phyloP scores from a whole-genome alignment of 768 basidiomycete genomes.

The Trametes sanguinea region DNA sequence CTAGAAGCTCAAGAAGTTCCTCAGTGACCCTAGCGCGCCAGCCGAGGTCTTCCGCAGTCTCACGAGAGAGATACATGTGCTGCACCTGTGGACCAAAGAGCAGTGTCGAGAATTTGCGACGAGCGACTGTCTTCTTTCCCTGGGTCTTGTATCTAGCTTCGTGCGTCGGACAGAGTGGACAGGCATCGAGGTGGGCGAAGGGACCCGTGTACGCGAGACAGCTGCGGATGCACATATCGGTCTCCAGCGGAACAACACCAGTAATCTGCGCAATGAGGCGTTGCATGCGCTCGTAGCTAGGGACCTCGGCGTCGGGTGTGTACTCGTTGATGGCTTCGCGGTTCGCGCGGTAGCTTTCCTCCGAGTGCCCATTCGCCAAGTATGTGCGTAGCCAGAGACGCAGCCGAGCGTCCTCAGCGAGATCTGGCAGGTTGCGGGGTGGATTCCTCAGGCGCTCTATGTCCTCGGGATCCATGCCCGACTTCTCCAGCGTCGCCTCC shows the following conservation, averaged over 20 bases:
- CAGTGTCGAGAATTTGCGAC: constrained; percentile 39
- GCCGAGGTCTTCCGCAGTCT: not conserved
- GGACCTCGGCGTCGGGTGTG: not conserved
- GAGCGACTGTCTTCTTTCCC: constrained; percentile 24
- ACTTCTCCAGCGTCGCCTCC: not conserved
- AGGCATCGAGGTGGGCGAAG: constrained; percentile 31
- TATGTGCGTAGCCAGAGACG: too few relatives aligned
- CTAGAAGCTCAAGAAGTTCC: constrained; percentile 23
- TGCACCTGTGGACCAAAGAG: constrained; percentile 47
- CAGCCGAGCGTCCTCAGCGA: not conserved
- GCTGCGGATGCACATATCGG: constrained; percentile 45
- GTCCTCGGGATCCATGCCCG: not conserved
- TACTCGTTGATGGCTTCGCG: not conserved
- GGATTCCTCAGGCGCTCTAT: not conserved
- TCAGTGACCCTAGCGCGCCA: constrained; percentile 2
- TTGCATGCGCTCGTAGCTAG: not conserved
- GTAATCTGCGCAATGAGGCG: not conserved
- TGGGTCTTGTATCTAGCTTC: not conserved
- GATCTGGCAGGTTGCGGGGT: not conserved
- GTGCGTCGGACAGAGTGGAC: constrained; percentile 19
- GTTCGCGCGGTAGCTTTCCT: too few relatives aligned
- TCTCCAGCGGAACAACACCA: constrained; percentile 36
- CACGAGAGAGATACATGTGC: constrained; percentile 23
- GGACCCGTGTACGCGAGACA: constrained; percentile 45
- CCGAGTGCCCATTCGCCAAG: too few relatives aligned